Conservation (phyloP, 768 basidiomycete genomes). For the Leucocoprinus birnbaumii region DNA sequence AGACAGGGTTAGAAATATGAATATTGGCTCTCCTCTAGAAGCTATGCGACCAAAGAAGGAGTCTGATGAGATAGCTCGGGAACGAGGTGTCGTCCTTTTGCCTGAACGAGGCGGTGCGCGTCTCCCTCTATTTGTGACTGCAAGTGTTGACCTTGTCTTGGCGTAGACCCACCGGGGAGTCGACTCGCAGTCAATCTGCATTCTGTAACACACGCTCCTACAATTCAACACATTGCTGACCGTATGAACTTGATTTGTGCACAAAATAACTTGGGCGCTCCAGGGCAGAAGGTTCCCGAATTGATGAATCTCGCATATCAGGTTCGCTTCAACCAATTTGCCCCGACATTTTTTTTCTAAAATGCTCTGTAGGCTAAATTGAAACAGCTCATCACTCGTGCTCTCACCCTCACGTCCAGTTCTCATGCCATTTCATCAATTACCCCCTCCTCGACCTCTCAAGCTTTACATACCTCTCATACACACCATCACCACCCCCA, state of each 20-base stretch:
- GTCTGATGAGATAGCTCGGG: constrained; percentile 66
- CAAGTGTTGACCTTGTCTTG: not conserved
- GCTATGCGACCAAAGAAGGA: constrained; percentile 47
- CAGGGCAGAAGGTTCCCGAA: constrained; percentile 60
- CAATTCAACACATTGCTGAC: constrained; percentile 74
- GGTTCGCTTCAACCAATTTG: constrained; percentile 25
- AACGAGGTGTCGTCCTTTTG: constrained; percentile 64
- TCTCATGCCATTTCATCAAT: constrained; percentile 80
- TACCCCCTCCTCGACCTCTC: constrained; percentile 48
- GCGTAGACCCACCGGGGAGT: constrained; percentile 67
- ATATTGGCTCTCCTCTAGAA: constrained; percentile 33
- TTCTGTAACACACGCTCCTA: constrained; percentile 68
- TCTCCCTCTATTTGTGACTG: not conserved
- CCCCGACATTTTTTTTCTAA: not conserved
- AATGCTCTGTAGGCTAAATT: constrained; percentile 59
- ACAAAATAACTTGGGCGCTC: constrained; percentile 65
- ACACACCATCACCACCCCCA: constrained; percentile 29
- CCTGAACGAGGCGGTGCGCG: constrained; percentile 62
- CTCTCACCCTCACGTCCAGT: constrained; percentile 70
- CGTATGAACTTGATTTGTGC: constrained; percentile 80
- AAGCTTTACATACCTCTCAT: constrained; percentile 20
- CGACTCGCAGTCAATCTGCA: constrained; percentile 72
- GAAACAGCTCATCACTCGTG: constrained; percentile 81
- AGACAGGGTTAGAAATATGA: constrained; percentile 58
- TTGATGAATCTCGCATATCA: constrained; percentile 79